These are phyloP conservation scores for Penicillium arizonense DNA, from an alignment of 495 filamentous ascomycete genomes.

Conservation along the genomic window DNA sequence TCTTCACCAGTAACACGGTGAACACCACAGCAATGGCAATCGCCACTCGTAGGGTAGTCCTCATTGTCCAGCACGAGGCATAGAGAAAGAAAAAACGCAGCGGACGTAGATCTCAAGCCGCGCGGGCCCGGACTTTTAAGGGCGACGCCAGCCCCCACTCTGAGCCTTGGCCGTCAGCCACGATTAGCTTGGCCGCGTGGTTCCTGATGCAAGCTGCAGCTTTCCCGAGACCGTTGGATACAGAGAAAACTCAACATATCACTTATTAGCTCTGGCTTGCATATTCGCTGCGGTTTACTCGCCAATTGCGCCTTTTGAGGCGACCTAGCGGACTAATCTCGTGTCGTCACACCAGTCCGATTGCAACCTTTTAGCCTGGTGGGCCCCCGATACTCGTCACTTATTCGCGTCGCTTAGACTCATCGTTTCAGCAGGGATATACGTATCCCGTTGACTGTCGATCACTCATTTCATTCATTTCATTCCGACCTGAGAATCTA, in stretches of 20 bases:
- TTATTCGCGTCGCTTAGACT: not conserved
- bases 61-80: slow-evolving; percentile 12
- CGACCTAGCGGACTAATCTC: not conserved
- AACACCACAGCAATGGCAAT: slow-evolving; percentile 13
- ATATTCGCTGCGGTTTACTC: no score
- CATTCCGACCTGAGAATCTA: no score
- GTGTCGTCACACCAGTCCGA: not conserved
- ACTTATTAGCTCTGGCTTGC: no score
- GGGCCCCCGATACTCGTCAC: slow-evolving; percentile 5
- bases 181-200: slow-evolving; percentile 3
- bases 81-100: not conserved
- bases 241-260: no score
- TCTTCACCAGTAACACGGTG: slow-evolving; percentile 18
- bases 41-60: slow-evolving; percentile 12
- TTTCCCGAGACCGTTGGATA: no score
- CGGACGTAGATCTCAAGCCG: not conserved
- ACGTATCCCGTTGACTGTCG: not conserved
- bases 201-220: not conserved
- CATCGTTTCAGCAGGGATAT: slow-evolving; percentile 1
- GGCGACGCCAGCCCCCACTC: not conserved
- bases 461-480: not conserved
- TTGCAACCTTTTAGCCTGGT: slow-evolving; percentile 6
- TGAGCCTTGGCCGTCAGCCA: slow-evolving; percentile 3
- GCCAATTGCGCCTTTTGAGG: not conserved
- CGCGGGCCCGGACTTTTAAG: slow-evolving; percentile 2